phyloP scores from a whole-genome alignment of 345 rosid genomes.

The Conringia planisiliqua region DNA sequence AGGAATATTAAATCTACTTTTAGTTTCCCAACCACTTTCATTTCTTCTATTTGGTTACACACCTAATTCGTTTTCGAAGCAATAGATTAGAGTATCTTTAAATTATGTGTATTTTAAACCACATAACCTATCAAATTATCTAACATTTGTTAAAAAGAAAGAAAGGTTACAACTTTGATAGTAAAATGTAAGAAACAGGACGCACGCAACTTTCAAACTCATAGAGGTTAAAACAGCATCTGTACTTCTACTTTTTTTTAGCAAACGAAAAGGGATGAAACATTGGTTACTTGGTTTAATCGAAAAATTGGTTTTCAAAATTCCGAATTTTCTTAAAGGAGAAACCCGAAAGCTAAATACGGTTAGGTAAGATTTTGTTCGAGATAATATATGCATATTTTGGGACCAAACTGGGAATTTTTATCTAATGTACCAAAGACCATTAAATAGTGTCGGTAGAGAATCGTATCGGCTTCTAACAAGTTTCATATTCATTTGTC shows the following conservation, averaged over 20 bases:
- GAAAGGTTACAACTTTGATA: not conserved
- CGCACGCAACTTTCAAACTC: constrained; percentile 1
- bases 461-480: constrained; percentile 5
- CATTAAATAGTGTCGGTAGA: constrained; percentile 34
- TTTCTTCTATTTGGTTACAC: not conserved
- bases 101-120: not conserved
- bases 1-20: not conserved
- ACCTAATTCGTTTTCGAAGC: not conserved
- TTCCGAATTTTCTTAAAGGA: not conserved
- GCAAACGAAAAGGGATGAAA: not conserved
- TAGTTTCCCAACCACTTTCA: not conserved
- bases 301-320: not conserved
- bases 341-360: not conserved
- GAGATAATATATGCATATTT: not conserved
- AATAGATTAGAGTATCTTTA: not conserved
- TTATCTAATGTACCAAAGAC: not conserved
- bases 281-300: not conserved
- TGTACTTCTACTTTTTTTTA: not conserved
- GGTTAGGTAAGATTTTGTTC: constrained; percentile 1
- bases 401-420: constrained; percentile 12
- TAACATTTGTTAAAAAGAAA: too few species aligned
- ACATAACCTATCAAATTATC: not conserved
- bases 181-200: not conserved
- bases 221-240: not conserved
- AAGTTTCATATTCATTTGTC: constrained; percentile 31